Evolutionary conservation across 2,329 filamentous ascomycete genomes (phyloP), one percentile per base, ranked within the genome.

Genomic region (Claviceps digitariae): DNA sequence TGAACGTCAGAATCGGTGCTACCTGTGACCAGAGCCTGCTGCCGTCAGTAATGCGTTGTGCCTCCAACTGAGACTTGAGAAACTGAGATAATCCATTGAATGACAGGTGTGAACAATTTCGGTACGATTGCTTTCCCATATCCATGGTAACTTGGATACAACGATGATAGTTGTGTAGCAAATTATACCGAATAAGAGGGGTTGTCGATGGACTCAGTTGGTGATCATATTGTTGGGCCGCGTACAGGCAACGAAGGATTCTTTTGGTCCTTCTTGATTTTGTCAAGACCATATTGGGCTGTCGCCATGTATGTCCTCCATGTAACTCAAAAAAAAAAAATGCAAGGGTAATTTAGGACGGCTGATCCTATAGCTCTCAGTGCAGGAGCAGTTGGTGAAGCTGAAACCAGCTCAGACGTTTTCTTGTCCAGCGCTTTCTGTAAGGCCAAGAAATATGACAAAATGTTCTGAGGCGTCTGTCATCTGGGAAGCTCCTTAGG

Each of bases 141-240:
- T 71, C 60, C 38, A 64, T 58, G 20, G 58, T 58, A 44, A 63
- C 61, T 48, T 64, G 62, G 31, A 60, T 54, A 52, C 62, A 64
- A 57, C 62, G 62, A 50, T 60, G 56, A 54, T 60, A 60, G 58
- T 62, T 62, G 58, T 64, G 57, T 52, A 64, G 57, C 60, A 64
- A 63, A 60, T 59, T 63, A 61, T 64, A 61, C 61, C 62, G 59
- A 55, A 64, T 63, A 52, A 63, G 60, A n/a, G 58, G 59, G 53
- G 58, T 62, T 47, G 57, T 55, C 25, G 60, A 61, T 43, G 55
- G 58, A 61, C 67, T 64, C 55, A 72, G 62, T 46, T 60, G 62
- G 57, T 73, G 67, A 2, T 67, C 66, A 53, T 71, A 61, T 29
- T 72, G 62, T 55, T 74, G 72, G 10, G 58, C 55, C 27, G 52